Percentiles rank a stretch among this genome's conserved stretches.
These are phyloP conservation scores for Theileria luwenshuni DNA, from an alignment of 169 alveolate genomes.

Conservation along the genomic window DNA sequence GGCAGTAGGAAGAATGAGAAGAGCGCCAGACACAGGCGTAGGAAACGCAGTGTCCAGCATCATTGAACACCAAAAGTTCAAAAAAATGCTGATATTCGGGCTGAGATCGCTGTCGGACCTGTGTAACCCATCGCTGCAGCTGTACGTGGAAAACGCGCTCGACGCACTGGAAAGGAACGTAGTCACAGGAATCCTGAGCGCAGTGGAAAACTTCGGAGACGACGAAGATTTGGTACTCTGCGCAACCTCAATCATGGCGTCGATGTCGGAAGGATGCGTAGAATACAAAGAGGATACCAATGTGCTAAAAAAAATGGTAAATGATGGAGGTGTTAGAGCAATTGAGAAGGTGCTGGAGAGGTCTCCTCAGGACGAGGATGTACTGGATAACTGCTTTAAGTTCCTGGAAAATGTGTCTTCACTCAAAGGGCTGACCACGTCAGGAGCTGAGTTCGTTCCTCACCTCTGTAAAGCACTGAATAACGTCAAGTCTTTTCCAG, in stretches of 20 bases:
- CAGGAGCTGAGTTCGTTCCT: constrained; percentile 42
- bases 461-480: constrained; percentile 44
- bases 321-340: constrained; percentile 81
- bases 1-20: constrained; percentile 73
- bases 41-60: constrained; percentile 90
- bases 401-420: constrained; percentile 77
- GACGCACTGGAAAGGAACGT: constrained; percentile 88
- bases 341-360: constrained; percentile 77
- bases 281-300: constrained; percentile 77
- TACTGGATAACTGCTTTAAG: constrained; percentile 77
- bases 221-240: constrained; percentile 87
- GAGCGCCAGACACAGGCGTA: constrained; percentile 89
- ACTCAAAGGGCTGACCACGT: constrained; percentile 31
- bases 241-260: constrained; percentile 79
- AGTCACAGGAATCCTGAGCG: constrained; percentile 82
- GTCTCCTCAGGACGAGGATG: constrained; percentile 79
- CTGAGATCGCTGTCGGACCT: constrained; percentile 88
- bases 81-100: constrained; percentile 90
- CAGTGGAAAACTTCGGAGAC: constrained; percentile 86
- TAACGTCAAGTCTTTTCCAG: constrained; percentile 18
- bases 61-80: constrained; percentile 89
- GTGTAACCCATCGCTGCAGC: constrained; percentile 86
- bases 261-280: constrained; percentile 85
- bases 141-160: constrained; percentile 86
- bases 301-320: constrained; percentile 61